phyloP scores from a whole-genome alignment of 2,329 filamentous ascomycete genomes.

The Alternaria sp. region DNA sequence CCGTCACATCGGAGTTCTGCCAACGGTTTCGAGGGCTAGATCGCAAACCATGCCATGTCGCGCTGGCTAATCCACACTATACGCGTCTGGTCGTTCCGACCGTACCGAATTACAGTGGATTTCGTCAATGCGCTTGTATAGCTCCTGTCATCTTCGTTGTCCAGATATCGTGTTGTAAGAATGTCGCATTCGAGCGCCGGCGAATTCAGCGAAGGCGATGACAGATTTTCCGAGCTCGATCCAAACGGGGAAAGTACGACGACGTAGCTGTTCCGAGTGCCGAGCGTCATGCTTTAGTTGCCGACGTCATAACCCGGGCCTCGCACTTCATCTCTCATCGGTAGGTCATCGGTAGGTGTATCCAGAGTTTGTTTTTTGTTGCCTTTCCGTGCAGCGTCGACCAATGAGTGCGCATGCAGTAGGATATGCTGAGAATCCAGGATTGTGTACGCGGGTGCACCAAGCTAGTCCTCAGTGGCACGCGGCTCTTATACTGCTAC shows the following conservation, averaged over 20 bases:
- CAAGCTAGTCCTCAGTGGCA: neutral
- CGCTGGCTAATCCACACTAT: neutral
- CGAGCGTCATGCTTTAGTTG: neutral
- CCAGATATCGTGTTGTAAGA: neutral
- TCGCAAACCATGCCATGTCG: neutral
- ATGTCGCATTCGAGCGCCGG: neutral
- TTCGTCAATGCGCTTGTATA: neutral
- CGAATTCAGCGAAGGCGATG: neutral
- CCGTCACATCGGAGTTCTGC: constrained; percentile 9
- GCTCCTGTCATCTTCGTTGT: neutral
- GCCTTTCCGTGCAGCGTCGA: neutral
- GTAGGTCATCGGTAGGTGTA: neutral
- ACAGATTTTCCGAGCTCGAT: constrained; percentile 11
- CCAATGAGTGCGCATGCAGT: neutral
- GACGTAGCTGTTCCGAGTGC: constrained; percentile 4
- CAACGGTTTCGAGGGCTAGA: neutral
- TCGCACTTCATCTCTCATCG: neutral
- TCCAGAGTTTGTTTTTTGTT: too few species aligned
- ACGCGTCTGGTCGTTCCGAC: constrained; percentile 1
- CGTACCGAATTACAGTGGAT: neutral
- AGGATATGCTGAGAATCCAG: neutral
- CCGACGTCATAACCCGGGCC: neutral
- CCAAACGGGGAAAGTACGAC: constrained; percentile 6
- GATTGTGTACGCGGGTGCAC: neutral
- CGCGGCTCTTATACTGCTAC: neutral